Base-by-base conservation (phyloP, 176 grass and related monocot species). In the Paspalum vaginatum region DNA sequence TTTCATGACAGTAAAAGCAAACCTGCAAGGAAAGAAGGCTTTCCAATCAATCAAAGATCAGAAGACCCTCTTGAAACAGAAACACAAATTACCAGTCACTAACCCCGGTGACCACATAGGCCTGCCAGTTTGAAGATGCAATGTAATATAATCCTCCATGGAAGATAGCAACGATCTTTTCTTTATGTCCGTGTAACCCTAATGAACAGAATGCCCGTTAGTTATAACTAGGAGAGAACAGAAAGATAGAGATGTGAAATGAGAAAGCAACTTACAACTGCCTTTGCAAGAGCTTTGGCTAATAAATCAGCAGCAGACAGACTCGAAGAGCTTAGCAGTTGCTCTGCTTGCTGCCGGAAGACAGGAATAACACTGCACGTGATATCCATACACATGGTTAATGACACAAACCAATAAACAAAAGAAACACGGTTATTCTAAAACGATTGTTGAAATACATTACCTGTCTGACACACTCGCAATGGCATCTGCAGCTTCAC, bases 121-220 rank as follows among this genome's bases (percentile, higher is more conserved):
- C 50, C 84, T 85, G 58, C 82, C 97, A 40, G 93, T 81, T 90
- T 89, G 63, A 88, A 99, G 88, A 71, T 90, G 90, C 61, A 96
- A 72, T 70, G 97, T 99, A 13, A 76, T 88, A 72, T 91, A 84
- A 61, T 88, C 85, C 59, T 99, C 97, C 97, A 99, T 91, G 5
- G 88, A 91, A 52, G 93, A 93, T 24, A 99, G 89, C 69, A 99
- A 72, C 1, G 97, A 99, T 58, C 97, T 91, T 71, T 91, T 99
- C 71, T 99, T 99, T 82, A 99, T 99, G 84, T 99, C 91, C 49
- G 79, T 88, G 61, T 93, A 99, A 9, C 97, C 97, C 97, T 96
- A 67, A 52, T 60, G 79, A 61, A 87, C 21, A 38, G n/a, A 17
- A 87, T 68, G 56, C 17, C 0, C 11, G 65, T 83, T 78, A 89